These are phyloP conservation scores for Stentor roeselii DNA, from an alignment of 73 alveolate genomes.

Conservation along the genomic window DNA sequence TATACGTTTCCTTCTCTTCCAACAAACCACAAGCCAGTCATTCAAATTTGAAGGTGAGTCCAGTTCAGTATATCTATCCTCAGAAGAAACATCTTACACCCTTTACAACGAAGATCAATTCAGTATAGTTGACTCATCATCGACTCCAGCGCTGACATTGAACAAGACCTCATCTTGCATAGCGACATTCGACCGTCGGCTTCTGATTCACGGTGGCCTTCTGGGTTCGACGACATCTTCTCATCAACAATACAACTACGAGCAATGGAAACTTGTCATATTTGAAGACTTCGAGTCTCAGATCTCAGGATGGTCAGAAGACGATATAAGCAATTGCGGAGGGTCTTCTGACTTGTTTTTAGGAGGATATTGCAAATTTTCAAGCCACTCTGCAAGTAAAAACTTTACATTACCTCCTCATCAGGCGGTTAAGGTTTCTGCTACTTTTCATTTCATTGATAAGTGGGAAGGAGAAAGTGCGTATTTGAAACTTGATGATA, in stretches of 20 bases:
- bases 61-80: not conserved
- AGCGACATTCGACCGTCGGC: not conserved
- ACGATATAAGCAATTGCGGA: not conserved
- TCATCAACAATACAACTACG: not conserved
- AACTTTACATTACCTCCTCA: conserved; percentile 67
- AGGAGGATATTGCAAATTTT: conserved; percentile 68
- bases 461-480: conserved; percentile 84
- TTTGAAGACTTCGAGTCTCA: conserved; percentile 12
- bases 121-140: not conserved
- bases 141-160: not conserved
- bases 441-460: conserved; percentile 70
- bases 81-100: not conserved
- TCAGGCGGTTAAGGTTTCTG: conserved; percentile 46
- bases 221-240: not conserved
- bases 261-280: conserved; percentile 20
- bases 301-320: conserved; percentile 16
- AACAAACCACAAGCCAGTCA: not conserved
- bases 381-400: conserved; percentile 49
- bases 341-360: conserved; percentile 10
- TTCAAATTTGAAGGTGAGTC: not conserved
- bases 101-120: not conserved
- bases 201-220: conserved; percentile 1
- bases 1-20: not conserved
- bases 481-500: conserved; percentile 9
- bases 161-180: not conserved